Base-by-base conservation (phyloP, 2,329 filamentous ascomycete genomes). In the Microdochium bolleyi region DNA sequence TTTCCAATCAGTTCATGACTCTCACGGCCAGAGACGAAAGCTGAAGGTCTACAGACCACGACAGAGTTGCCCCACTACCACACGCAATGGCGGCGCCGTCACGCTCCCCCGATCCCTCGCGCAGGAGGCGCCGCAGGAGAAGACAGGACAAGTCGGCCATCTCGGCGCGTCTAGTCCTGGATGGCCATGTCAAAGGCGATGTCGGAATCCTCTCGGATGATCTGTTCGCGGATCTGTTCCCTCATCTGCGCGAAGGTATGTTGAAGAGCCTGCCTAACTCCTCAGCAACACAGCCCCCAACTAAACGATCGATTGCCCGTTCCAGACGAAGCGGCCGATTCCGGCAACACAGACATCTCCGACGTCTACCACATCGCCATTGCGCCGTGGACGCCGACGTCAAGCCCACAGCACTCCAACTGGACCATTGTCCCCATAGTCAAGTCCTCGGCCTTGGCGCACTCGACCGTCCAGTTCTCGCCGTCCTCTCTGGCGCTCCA, bases 371-470 rank as follows among this genome's bases (percentile, higher is more conserved):
- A 90, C 65, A 78, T 91, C 57, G 88, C 88, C 44, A 82, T 92
- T 58, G 83, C 87, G 49, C 87, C 87, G 3, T 91, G 87, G 86
- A 73, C 80, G 1, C 85, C 88, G 13, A 75, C 72, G 52, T 67
- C 75, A 34, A 73, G 71, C 5, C 70, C 80, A 21, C 76, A 87
- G 64, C 82, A 84, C 54, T 80, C 83, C 19, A 78, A 80, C 49
- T 99, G 94, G 94, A 90, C 90, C 8, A 81, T 97, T 50, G 80
- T 97, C 32, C 89, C 92, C 1, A 82, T 95, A 54, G 77, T 77
- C 22, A 74, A 77, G 57, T 84, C 84, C 44, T 76, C 82, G 46
- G 78, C 80, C 10, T 76, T 91, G 46, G 80, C 88, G 19, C 82
- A 87, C 57, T 89, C 88, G 4, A 95, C 89, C 1, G 78, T 96